Conservation (phyloP, 179 eudicot species). For the Carnegiea gigantea region DNA sequence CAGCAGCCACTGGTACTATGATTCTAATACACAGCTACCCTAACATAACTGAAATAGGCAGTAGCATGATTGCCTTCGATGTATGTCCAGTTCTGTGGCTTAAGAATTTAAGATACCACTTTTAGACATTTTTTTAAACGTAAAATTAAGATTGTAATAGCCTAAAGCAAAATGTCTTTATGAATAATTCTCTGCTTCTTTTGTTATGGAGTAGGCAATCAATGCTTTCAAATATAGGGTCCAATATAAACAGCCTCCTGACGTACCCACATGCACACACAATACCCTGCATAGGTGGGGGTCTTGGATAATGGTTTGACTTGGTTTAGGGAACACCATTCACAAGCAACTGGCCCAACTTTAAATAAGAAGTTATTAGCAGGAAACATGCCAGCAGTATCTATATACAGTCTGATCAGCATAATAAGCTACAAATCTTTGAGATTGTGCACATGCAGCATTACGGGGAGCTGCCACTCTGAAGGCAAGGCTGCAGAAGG, state of each 20-base stretch:
- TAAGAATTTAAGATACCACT: no score
- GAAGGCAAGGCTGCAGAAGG: slow-evolving; percentile 70
- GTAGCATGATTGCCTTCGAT: neutral
- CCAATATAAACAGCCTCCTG: neutral
- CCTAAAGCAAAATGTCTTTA: neutral
- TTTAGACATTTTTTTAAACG: no score
- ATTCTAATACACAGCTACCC: neutral
- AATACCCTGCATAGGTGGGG: no score
- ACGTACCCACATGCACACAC: no score
- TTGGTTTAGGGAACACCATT: neutral
- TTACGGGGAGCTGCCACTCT: slow-evolving; percentile 83
- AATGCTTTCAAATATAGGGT: neutral
- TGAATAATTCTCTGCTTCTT: neutral
- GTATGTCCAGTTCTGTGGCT: no score
- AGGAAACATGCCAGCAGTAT: neutral
- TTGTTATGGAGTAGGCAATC: neutral
- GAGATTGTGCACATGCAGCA: slow-evolving; percentile 41
- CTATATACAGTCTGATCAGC: neutral
- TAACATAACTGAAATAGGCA: neutral
- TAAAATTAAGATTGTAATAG: no score
- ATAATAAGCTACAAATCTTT: neutral
- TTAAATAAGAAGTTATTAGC: neutral
- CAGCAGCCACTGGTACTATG: slow-evolving; percentile 80
- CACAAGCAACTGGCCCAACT: neutral
- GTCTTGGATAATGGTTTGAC: neutral